Base-by-base conservation (phyloP, 306 rosid species). In the Pachyrhizus erosus region DNA sequence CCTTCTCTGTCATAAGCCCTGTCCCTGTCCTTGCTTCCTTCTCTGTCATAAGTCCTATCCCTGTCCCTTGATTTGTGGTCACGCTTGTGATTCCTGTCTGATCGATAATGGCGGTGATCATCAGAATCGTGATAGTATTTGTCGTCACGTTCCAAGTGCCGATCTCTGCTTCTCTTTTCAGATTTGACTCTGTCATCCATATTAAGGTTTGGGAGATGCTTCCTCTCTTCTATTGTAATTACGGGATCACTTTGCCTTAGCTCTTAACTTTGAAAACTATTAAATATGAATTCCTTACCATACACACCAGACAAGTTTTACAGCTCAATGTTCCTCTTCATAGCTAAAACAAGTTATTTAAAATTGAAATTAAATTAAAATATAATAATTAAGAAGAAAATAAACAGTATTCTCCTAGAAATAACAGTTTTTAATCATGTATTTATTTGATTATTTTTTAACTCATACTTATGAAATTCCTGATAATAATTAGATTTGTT, bases 181-280 rank as follows among this genome's bases (percentile, higher is more conserved):
- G 93, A 76, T 86, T 86, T 91, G 11, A 87, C 91, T 82, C 85
- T 88, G 77, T 92, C 97, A 6, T 89, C 91, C 98, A 95, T 93
- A 55, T 70, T 80, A 89, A 87, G 97, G 91, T 84, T 91, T 83
- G 73, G 42, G 74, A 72, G 58, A 65, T 55, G 17, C 73, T 65
- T 17, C 24, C 13, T 17, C 42, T 23, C 64, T 57, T 57, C 64
- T 62, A 21, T 62, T 62, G 27, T 34, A 34, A 34, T n/a, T 66
- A 9, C 9, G 26, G 17, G 17, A 17, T 18, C 49, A 66, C 48
- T 66, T 34, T 15, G 37, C 72, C 72, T 66, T 66, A 66, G 27
- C 72, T 66, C 26, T 39, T 66, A 37, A 3, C 72, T 9, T n/a
- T 34, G 17, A n/a, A 65, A 67, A 60, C 1, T 26, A 60, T 5